Conservation (phyloP, 2,329 filamentous ascomycete genomes). For the Ceratocystis ficicola region DNA sequence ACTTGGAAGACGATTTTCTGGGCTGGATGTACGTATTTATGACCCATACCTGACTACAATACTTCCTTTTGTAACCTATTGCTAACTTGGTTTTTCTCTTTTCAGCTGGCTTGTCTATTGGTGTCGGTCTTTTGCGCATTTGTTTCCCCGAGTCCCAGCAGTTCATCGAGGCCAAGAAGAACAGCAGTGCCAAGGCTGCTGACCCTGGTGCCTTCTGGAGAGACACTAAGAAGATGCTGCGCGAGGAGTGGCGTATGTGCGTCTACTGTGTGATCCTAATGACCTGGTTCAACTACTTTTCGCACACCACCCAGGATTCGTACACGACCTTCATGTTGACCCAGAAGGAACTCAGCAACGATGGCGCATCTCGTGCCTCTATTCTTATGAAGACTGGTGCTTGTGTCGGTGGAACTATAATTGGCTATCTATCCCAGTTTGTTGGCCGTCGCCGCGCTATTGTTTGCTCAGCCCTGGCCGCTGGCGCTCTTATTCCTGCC, state of each 20-base stretch:
- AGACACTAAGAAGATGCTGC: conserved; percentile 56
- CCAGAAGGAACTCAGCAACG: conserved; percentile 56
- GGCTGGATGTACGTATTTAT: conserved; percentile 41
- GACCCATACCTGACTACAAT: background rate
- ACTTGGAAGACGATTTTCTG: conserved; percentile 68
- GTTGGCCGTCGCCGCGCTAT: conserved; percentile 61
- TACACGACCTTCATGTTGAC: conserved; percentile 71
- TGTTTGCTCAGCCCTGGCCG: conserved; percentile 46
- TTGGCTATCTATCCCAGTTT: conserved; percentile 65
- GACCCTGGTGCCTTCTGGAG: conserved; percentile 45
- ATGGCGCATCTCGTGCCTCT: conserved; percentile 56
- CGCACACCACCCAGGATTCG: conserved; percentile 67
- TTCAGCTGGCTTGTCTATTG: conserved; percentile 51
- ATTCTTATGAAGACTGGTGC: conserved; percentile 72
- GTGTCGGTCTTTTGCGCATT: conserved; percentile 53
- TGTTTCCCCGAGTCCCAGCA: conserved; percentile 63
- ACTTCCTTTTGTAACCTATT: background rate
- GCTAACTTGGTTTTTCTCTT: conserved; percentile 3
- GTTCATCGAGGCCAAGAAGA: conserved; percentile 56
- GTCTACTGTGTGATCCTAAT: conserved; percentile 68
- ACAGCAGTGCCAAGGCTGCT: conserved; percentile 30
- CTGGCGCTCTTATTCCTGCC: conserved; percentile 52
- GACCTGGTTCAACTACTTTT: conserved; percentile 66
- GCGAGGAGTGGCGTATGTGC: conserved; percentile 61
- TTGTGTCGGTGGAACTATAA: conserved; percentile 58